A percentile compares a stretch with the other conserved stretches of the same genome.
Evolutionary conservation across 805 yeast species (phyloP).

Genomic region (Monosporozyma aerobia): DNA sequence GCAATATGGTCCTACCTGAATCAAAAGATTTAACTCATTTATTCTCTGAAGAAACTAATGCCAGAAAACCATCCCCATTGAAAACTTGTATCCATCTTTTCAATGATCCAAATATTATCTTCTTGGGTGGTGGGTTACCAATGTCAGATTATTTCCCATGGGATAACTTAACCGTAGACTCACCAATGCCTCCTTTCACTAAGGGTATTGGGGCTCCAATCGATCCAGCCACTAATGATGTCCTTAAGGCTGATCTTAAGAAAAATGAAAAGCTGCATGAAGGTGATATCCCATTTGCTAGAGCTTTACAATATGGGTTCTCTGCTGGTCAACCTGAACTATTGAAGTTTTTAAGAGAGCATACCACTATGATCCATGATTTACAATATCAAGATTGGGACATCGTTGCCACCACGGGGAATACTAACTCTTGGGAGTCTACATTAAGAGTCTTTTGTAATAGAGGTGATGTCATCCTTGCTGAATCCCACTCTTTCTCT

Average conservation of each 20-base stretch:
- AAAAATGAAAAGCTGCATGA: constrained; percentile 36
- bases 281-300: constrained; percentile 63
- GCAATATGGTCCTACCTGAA: constrained; percentile 27
- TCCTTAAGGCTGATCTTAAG: constrained; percentile 21
- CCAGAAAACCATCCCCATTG: constrained; percentile 70
- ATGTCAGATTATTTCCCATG: constrained; percentile 87
- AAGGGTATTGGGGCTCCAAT: constrained; percentile 67
- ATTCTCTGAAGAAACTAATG: constrained; percentile 67
- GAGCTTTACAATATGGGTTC: constrained; percentile 87
- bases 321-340: constrained; percentile 76
- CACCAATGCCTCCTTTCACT: constrained; percentile 73
- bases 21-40: constrained; percentile 70
- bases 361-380: constrained; percentile 46
- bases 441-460: constrained; percentile 66
- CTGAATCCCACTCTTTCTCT: constrained; percentile 75
- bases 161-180: constrained; percentile 57
- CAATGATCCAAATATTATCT: constrained; percentile 65
- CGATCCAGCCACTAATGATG: constrained; percentile 21
- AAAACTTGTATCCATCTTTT: constrained; percentile 77
- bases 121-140: constrained; percentile 95
- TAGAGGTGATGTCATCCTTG: constrained; percentile 74
- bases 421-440: constrained; percentile 86
- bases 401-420: constrained; percentile 63
- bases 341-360: constrained; percentile 60
- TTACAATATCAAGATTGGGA: constrained; percentile 62